A percentile compares a stretch with the other conserved stretches of the same genome.
Conservation (phyloP, 2,329 filamentous ascomycete genomes). For the Colletotrichum lini region DNA sequence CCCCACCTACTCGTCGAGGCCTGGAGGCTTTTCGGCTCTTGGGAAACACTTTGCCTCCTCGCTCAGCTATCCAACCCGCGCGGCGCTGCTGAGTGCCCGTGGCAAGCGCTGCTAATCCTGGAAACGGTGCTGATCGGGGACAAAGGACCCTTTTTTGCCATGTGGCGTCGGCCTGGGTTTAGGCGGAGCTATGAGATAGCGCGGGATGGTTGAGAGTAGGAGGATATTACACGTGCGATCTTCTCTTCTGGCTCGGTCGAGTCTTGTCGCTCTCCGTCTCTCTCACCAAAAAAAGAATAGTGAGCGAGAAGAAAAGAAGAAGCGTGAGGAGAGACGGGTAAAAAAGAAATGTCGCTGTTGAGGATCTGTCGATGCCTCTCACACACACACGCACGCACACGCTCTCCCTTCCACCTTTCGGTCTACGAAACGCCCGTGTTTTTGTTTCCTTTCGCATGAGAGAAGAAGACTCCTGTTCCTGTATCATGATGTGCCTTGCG, state of each 20-base stretch:
- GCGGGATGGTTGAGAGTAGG: not conserved
- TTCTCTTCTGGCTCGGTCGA: not conserved
- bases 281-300: not conserved
- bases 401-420: not conserved
- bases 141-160: constrained; percentile 29
- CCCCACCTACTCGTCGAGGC: not conserved
- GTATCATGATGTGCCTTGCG: not conserved
- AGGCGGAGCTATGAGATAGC: constrained; percentile 15
- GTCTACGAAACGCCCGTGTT: constrained; percentile 4
- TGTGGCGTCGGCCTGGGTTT: constrained; percentile 26
- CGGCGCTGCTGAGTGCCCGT: constrained; percentile 26
- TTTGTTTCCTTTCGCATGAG: not conserved
- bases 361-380: not conserved
- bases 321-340: not conserved
- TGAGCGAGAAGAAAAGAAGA: not conserved
- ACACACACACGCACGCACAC: not conserved
- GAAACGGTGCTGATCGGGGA: constrained; percentile 22
- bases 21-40: not conserved
- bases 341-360: not conserved
- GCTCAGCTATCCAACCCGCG: constrained; percentile 9
- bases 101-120: constrained; percentile 30
- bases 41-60: not conserved
- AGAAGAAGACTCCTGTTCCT: not conserved
- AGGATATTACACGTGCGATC: constrained; percentile 5
- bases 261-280: not conserved